Evolutionary conservation across 345 rosid species (phyloP).

Genomic region (Nasturtium officinale): DNA sequence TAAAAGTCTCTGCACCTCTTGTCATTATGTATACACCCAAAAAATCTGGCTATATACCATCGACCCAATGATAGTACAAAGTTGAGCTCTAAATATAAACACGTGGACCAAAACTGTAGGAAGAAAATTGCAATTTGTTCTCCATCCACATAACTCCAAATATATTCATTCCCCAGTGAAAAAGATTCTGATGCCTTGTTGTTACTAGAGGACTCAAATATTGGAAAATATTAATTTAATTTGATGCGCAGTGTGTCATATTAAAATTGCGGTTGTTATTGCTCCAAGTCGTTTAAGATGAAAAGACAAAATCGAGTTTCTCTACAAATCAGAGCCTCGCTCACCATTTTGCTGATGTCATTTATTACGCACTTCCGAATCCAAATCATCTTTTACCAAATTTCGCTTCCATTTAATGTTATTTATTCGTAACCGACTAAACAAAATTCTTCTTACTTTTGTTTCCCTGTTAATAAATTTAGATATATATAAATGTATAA

Average conservation of each 20-base stretch:
- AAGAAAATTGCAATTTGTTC: slow-evolving; percentile 1
- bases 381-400: background rate
- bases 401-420: slow-evolving; percentile 8
- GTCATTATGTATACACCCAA: background rate
- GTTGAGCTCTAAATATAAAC: background rate
- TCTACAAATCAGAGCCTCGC: slow-evolving; percentile 7
- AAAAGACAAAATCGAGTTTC: slow-evolving; percentile 8
- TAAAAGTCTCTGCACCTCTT: background rate
- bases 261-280: slow-evolving; percentile 7
- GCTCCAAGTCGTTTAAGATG: background rate
- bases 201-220: background rate
- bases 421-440: background rate
- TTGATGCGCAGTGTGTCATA: background rate
- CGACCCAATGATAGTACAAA: background rate
- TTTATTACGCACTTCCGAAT: slow-evolving; percentile 23
- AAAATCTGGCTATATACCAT: background rate
- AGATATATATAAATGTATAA: background rate
- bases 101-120: background rate
- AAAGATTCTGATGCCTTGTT: background rate
- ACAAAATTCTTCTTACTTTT: background rate
- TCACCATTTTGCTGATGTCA: slow-evolving; percentile 26
- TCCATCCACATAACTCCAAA: background rate
- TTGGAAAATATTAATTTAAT: background rate
- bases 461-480: background rate
- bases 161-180: background rate